These are phyloP conservation scores for Eutypella sp. DNA, from an alignment of 2,329 filamentous ascomycete genomes.

Conservation along the genomic window DNA sequence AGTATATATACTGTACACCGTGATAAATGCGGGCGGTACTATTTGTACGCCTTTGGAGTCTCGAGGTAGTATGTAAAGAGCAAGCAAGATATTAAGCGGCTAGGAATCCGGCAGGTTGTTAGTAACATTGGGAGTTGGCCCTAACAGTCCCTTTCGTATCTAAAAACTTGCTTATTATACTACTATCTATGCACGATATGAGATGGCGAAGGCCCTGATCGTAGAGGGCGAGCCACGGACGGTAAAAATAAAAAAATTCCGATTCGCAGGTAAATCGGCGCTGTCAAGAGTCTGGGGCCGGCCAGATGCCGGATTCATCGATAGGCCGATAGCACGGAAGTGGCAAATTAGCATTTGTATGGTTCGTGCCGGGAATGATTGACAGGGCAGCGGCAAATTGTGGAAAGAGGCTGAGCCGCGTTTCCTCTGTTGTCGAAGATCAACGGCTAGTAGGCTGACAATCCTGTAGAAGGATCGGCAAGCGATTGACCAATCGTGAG, in stretches of 20 bases:
- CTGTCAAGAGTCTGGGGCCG: neutral
- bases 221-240: neutral
- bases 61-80: too few species aligned
- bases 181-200: too few species aligned
- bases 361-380: neutral
- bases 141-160: too few species aligned
- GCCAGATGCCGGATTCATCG: neutral
- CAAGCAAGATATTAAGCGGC: too few species aligned
- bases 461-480: neutral
- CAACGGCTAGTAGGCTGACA: neutral
- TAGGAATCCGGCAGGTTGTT: too few species aligned
- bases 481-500: neutral
- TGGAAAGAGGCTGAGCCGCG: neutral
- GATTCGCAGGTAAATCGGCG: neutral
- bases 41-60: too few species aligned
- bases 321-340: neutral
- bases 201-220: too few species aligned
- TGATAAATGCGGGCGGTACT: too few species aligned
- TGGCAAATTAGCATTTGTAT: neutral
- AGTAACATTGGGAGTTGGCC: too few species aligned
- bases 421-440: neutral
- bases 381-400: neutral
- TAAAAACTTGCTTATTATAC: too few species aligned
- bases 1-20: too few species aligned
- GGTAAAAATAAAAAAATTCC: neutral